Evolutionary conservation across 768 basidiomycete species (phyloP).

Genomic region (Suillus subalutaceus): DNA sequence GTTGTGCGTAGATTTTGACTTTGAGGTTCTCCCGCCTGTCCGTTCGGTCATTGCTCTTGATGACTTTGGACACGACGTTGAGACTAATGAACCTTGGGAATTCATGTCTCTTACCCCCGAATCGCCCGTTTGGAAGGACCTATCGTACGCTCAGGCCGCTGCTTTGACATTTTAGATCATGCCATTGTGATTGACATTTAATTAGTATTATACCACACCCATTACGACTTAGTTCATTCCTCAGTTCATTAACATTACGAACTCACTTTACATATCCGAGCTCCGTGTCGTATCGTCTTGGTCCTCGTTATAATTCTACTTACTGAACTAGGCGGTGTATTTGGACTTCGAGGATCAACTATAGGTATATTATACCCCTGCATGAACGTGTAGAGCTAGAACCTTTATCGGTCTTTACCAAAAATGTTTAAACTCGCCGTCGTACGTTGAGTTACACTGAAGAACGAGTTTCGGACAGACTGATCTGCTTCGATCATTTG

Average conservation of each 20-base stretch:
- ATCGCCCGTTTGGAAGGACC: conserved; percentile 32
- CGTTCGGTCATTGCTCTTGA: conserved; percentile 36
- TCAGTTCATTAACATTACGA: conserved; percentile 17
- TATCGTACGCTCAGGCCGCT: conserved; percentile 35
- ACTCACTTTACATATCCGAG: conserved; percentile 7
- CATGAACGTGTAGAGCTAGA: not conserved
- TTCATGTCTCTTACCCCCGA: conserved; percentile 33
- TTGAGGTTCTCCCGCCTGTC: conserved; percentile 33
- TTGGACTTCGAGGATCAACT: conserved; percentile 14
- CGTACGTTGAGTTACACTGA: not conserved
- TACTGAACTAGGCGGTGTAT: conserved; percentile 20
- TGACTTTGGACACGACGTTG: conserved; percentile 20
- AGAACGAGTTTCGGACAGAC: not conserved
- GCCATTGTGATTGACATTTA: not conserved
- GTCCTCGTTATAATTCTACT: conserved; percentile 10
- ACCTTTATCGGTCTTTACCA: not conserved
- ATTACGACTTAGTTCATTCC: conserved; percentile 23
- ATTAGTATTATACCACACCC: conserved; percentile 12
- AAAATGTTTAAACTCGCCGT: not conserved
- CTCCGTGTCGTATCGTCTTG: conserved; percentile 4
- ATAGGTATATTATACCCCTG: not conserved
- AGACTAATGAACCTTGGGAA: conserved; percentile 34
- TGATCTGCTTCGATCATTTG: not conserved
- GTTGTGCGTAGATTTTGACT: conserved; percentile 22
- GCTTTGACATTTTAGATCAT: conserved; percentile 23